Evolutionary conservation across 1,284 basidiomycete species (phyloP).

Genomic region (Apiotrichum akiyoshidainum): DNA sequence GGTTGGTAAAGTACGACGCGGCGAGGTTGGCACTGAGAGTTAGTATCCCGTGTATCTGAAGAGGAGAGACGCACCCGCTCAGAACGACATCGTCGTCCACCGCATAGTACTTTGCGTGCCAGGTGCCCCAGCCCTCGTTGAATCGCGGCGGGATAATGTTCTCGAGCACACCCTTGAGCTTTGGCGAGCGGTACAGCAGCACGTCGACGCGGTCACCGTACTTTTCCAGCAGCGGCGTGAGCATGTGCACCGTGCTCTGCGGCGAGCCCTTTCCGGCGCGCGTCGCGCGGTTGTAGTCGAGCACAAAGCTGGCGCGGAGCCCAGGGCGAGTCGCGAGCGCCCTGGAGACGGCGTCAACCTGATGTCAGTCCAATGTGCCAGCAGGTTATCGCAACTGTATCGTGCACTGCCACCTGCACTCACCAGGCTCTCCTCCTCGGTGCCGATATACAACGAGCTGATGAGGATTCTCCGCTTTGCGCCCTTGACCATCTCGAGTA

Average conservation of each 20-base stretch:
- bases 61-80: constrained; percentile 77
- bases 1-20: constrained; percentile 87
- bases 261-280: constrained; percentile 60
- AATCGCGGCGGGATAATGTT: constrained; percentile 82
- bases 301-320: constrained; percentile 69
- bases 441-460: constrained; percentile 78
- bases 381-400: too few relatives aligned
- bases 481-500: constrained; percentile 62
- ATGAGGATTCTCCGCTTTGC: constrained; percentile 77
- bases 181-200: constrained; percentile 80
- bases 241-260: constrained; percentile 65
- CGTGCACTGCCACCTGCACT: neutral
- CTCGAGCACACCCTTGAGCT: constrained; percentile 69
- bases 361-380: too few relatives aligned
- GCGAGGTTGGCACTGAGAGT: constrained; percentile 85
- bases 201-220: constrained; percentile 75
- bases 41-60: too few relatives aligned
- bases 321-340: constrained; percentile 61
- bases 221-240: constrained; percentile 67
- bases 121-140: constrained; percentile 97
- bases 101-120: constrained; percentile 96
- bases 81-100: constrained; percentile 89
- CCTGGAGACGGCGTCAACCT: constrained; percentile 66
- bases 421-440: constrained; percentile 65
- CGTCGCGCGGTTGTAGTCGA: constrained; percentile 90